phyloP scores from a whole-genome alignment of 257 asterid species.

The Salvia rosmarinus region DNA sequence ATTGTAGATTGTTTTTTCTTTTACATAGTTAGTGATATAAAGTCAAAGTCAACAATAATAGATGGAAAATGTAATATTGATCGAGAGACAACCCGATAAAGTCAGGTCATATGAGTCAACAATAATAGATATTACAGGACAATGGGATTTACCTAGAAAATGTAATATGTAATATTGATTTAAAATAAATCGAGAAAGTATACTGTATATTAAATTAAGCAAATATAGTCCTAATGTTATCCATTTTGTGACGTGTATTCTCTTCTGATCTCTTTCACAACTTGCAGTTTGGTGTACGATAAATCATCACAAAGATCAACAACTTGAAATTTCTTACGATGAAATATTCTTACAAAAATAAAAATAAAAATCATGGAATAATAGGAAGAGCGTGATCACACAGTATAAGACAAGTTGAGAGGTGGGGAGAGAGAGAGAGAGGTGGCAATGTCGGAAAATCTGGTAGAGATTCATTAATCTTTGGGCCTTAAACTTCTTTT shows the following conservation, averaged over 20 bases:
- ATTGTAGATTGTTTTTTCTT: too few relatives aligned
- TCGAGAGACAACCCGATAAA: too few relatives aligned
- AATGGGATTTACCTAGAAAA: too few relatives aligned
- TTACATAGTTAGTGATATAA: too few relatives aligned
- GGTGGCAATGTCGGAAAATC: not conserved
- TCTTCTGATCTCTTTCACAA: not conserved
- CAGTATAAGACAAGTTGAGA: not conserved
- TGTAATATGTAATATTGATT: too few relatives aligned
- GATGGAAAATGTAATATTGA: too few relatives aligned
- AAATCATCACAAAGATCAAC: not conserved
- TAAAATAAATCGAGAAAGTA: too few relatives aligned
- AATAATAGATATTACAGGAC: too few relatives aligned
- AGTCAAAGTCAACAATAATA: too few relatives aligned
- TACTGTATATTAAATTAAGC: too few relatives aligned
- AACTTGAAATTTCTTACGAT: not conserved
- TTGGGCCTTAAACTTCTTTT: not conserved
- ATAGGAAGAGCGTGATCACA: not conserved
- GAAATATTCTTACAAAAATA: not conserved
- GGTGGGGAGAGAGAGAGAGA: not conserved
- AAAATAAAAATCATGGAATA: not conserved
- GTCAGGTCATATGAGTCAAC: too few relatives aligned
- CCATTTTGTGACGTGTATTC: not conserved
- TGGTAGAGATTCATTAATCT: conserved; percentile 1
- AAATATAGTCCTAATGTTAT: too few relatives aligned
- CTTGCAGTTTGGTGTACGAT: not conserved